Percentiles rank a stretch among this genome's conserved stretches.
Evolutionary conservation across 1,284 basidiomycete genomes (phyloP).

Genomic region (Microbotryomycetes sp.): DNA sequence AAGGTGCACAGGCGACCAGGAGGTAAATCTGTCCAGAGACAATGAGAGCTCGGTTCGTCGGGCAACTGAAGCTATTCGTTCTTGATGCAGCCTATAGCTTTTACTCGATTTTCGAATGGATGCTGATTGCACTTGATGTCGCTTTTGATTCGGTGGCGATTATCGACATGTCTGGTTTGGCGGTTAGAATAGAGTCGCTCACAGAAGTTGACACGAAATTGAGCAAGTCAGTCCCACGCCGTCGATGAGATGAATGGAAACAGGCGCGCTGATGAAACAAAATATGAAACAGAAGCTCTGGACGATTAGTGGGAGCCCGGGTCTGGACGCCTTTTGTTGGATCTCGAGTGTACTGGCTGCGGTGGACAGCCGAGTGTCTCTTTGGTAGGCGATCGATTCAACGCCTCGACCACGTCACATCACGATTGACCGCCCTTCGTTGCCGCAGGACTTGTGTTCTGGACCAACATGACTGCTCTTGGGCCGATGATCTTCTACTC

Average conservation of each 20-base stretch:
- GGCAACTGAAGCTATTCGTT: too few relatives aligned
- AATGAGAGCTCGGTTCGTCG: not conserved
- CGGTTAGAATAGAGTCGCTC: not conserved
- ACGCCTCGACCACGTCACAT: too few relatives aligned
- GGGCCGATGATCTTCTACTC: constrained; percentile 84
- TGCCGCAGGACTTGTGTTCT: constrained; percentile 68
- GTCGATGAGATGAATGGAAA: too few relatives aligned
- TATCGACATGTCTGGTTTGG: constrained; percentile 51
- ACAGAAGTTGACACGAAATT: too few relatives aligned
- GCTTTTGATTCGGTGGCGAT: constrained; percentile 64
- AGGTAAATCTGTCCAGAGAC: constrained; percentile 47
- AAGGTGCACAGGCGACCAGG: constrained; percentile 71
- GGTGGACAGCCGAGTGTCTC: not conserved
- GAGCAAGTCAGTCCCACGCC: too few relatives aligned
- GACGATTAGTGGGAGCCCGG: too few relatives aligned
- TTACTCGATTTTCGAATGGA: constrained; percentile 84
- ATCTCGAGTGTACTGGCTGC: too few relatives aligned
- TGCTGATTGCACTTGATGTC: constrained; percentile 70
- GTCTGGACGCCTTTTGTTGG: too few relatives aligned
- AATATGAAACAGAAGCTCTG: too few relatives aligned
- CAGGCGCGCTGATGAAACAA: too few relatives aligned
- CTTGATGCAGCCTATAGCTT: constrained; percentile 62
- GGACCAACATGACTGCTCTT: constrained; percentile 78
- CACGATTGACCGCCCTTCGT: not conserved
- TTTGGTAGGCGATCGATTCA: not conserved